Percentiles rank a stretch among this genome's conserved stretches.
phyloP scores from a whole-genome alignment of 1,139 yeast species.

The Candida sanyaensis region DNA sequence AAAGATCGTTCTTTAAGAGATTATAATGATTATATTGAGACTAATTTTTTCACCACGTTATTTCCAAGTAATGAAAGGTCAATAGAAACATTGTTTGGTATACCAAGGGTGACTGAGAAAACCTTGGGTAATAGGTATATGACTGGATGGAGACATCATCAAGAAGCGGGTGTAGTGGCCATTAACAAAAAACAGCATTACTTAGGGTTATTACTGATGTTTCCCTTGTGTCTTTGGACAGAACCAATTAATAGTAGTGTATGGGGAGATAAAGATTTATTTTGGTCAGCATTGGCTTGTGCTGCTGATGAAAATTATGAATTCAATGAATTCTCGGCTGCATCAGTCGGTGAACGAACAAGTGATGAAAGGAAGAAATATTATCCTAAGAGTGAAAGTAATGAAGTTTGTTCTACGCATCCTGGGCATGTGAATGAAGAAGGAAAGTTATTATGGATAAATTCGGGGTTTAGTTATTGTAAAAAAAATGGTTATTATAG shows the following conservation, averaged over 20 bases:
- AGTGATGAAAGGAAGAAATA: conserved; percentile 20
- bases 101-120: conserved; percentile 33
- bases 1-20: conserved; percentile 44
- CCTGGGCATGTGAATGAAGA: conserved; percentile 61
- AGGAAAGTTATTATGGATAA: conserved; percentile 61
- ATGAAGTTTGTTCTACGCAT: conserved; percentile 65
- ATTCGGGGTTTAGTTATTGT: conserved; percentile 66
- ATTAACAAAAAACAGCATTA: conserved; percentile 48
- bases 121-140: conserved; percentile 45
- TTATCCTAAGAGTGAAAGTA: conserved; percentile 35
- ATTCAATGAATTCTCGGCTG: conserved; percentile 42
- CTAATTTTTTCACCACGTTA: conserved; percentile 47
- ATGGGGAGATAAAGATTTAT: conserved; percentile 63
- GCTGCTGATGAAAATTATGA: conserved; percentile 51
- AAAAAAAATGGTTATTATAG: conserved; percentile 46
- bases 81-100: conserved; percentile 40
- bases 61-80: conserved; percentile 40
- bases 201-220: conserved; percentile 42
- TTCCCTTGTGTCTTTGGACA: conserved; percentile 42
- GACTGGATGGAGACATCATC: conserved; percentile 52
- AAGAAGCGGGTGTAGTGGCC: conserved; percentile 59
- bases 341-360: conserved; percentile 43
- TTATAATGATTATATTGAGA: conserved; percentile 45
- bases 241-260: conserved; percentile 38
- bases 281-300: conserved; percentile 53